These are phyloP conservation scores for Heliamphora pulchella DNA, from an alignment of 179 eudicot species.

Conservation along the genomic window DNA sequence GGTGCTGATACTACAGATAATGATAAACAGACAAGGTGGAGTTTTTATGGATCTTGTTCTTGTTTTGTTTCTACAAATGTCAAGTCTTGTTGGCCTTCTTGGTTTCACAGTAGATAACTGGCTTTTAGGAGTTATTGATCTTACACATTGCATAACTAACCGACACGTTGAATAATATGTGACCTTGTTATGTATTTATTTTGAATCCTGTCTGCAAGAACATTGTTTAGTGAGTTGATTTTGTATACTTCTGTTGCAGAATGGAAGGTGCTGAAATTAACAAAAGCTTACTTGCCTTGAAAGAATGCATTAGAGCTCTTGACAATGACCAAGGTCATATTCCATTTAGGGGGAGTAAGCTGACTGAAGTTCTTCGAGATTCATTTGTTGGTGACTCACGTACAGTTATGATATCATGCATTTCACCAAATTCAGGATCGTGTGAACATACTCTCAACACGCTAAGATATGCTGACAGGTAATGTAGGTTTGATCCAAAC, in stretches of 20 bases:
- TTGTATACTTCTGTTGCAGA: slow-evolving; percentile 27
- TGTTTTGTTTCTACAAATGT: background rate
- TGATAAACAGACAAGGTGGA: slow-evolving; percentile 89
- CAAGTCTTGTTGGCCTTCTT: background rate
- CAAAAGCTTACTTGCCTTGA: slow-evolving; percentile 93
- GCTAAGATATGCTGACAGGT: slow-evolving; percentile 98
- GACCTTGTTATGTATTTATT: too few relatives aligned
- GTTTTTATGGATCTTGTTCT: background rate
- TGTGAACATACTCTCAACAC: slow-evolving; percentile 96
- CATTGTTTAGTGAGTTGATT: too few relatives aligned
- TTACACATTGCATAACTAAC: too few relatives aligned
- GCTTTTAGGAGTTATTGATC: too few relatives aligned
- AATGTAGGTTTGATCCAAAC: background rate
- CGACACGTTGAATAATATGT: too few relatives aligned
- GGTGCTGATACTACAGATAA: slow-evolving; percentile 99
- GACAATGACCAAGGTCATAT: slow-evolving; percentile 96
- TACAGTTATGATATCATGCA: slow-evolving; percentile 95
- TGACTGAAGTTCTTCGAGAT: slow-evolving; percentile 93
- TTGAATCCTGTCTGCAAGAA: too few relatives aligned
- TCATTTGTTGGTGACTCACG: slow-evolving; percentile 98
- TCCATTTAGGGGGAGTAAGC: slow-evolving; percentile 96
- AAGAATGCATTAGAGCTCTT: slow-evolving; percentile 96
- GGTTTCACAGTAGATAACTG: too few relatives aligned
- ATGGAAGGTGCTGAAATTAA: slow-evolving; percentile 99
- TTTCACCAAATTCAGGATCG: slow-evolving; percentile 88